Percentiles rank a stretch among this genome's conserved stretches.
phyloP scores from a whole-genome alignment of 2,329 filamentous ascomycete species.

The Aspergillus jensenii region DNA sequence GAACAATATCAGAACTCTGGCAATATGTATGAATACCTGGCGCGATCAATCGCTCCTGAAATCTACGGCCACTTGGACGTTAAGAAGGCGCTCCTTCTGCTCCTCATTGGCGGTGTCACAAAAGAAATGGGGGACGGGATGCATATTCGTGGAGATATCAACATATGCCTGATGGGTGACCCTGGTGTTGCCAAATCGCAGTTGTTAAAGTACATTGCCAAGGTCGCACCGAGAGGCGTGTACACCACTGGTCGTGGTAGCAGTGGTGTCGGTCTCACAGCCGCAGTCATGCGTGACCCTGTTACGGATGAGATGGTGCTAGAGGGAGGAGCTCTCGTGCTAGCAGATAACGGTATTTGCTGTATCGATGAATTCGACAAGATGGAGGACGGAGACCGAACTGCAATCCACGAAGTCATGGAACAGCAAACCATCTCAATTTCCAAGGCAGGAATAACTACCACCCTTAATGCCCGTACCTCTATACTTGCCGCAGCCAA shows the following conservation, averaged over 20 bases:
- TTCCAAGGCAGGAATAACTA: constrained; percentile 91
- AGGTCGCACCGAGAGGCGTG: constrained; percentile 89
- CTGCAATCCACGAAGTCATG: constrained; percentile 85
- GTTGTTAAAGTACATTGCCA: constrained; percentile 95
- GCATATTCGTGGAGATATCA: constrained; percentile 98
- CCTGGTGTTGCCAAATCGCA: constrained; percentile 99
- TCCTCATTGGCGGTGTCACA: constrained; percentile 91
- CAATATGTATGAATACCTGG: constrained; percentile 92
- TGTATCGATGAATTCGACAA: constrained; percentile 87
- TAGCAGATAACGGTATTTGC: constrained; percentile 79
- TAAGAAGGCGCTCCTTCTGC: constrained; percentile 93
- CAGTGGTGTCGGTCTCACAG: constrained; percentile 77
- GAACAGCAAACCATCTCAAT: constrained; percentile 84
- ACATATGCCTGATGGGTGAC: constrained; percentile 98
- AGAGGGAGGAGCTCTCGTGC: constrained; percentile 74
- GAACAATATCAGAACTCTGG: constrained; percentile 81
- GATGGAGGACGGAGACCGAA: constrained; percentile 76
- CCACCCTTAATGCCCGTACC: constrained; percentile 91
- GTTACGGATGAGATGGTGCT: constrained; percentile 78
- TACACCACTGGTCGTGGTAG: constrained; percentile 82
- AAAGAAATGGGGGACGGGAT: constrained; percentile 98
- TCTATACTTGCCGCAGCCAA: constrained; percentile 96
- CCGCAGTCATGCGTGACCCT: constrained; percentile 77
- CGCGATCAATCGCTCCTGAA: constrained; percentile 94
- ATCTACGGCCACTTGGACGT: constrained; percentile 96